Base-by-base conservation (phyloP, 202 grass and related monocot species). In the Zizania palustris region DNA sequence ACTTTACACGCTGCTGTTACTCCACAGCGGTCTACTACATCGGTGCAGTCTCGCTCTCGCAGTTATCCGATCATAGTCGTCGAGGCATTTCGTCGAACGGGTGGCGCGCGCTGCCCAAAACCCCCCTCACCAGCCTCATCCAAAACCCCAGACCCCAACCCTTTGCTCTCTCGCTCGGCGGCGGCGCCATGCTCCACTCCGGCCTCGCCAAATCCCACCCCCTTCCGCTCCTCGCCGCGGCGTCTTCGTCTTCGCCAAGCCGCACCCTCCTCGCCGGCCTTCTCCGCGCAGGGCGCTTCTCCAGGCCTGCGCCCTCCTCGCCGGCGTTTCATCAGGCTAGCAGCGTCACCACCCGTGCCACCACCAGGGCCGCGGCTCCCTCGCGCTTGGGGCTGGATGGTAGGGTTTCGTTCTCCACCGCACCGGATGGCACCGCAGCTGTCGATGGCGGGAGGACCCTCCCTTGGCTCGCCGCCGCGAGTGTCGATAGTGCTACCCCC, bases 121-220 rank as follows among this genome's bases (percentile, higher is more conserved):
- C 72, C 80, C 80, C 69, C 28, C 55, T 12, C 51, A 16, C 86
- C 53, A 20, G 3, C 22, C 16, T 20, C 45, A 36, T 60, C 58
- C 37, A 36, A 51, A 49, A 21, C 60, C 56, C 59, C 6, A 14
- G n/a, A 42, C 37, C 69, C 53, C 73, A 37, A 73, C 72, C 73
- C 69, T 49, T 79, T 78, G 55, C 48, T 1, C 82, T 9, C 36
- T 18, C 45, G 67, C 35, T 7, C 68, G 7, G 69, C 82, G 21
- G 7, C 68, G 7, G 69, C 82, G 21, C 73, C 72, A 93, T 93
- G 91, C 83, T 86, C 42, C 88, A 95, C 77, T 83, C 80, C 48
- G 72, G 83, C 67, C 83, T 99, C 78, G 72, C 85, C 74, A 99
- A 87, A 36, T 74, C 82, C 70, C 86, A 89, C 1, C 82, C 78